Conservation (phyloP, 805 yeast genomes). For the Wickerhamomyces bovis region DNA sequence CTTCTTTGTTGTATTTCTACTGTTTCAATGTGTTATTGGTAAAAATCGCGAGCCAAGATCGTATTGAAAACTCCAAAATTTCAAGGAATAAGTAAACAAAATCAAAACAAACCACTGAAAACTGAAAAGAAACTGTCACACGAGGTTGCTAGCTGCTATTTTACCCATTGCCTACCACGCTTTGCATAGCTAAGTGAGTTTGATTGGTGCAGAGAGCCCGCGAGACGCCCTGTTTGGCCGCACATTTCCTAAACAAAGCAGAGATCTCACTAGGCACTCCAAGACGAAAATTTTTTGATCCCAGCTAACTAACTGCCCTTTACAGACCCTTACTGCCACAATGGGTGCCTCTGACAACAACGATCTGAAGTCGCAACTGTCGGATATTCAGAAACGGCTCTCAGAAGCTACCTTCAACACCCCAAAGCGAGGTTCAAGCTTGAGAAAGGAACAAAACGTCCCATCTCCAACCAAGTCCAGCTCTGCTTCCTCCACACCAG, state of each 20-base stretch:
- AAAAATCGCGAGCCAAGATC: conserved; percentile 1
- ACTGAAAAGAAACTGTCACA: background rate
- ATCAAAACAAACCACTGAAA: conserved; percentile 6
- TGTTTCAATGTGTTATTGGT: background rate
- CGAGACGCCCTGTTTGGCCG: background rate
- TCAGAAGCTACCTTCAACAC: conserved; percentile 25
- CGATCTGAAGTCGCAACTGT: conserved; percentile 36
- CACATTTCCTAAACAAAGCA: background rate
- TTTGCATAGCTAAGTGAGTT: background rate
- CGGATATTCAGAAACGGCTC: conserved; percentile 36
- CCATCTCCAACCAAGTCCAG: conserved; percentile 2
- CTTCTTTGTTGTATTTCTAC: too few species aligned
- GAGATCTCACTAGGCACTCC: background rate
- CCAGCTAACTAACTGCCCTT: background rate
- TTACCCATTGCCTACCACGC: background rate
- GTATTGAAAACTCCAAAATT: background rate
- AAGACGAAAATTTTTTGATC: background rate
- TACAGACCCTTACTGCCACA: background rate
- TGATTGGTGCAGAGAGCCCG: background rate
- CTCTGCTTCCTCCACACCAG: background rate
- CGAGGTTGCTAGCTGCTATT: background rate
- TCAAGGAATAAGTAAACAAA: conserved; percentile 1
- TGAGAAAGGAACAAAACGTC: conserved; percentile 8
- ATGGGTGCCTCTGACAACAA: conserved; percentile 16
- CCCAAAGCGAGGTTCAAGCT: conserved; percentile 15